A percentile compares a stretch with the other conserved stretches of the same genome.
These are phyloP conservation scores for Suhomyces anneliseae DNA, from an alignment of 1,139 yeast genomes.

Conservation along the genomic window DNA sequence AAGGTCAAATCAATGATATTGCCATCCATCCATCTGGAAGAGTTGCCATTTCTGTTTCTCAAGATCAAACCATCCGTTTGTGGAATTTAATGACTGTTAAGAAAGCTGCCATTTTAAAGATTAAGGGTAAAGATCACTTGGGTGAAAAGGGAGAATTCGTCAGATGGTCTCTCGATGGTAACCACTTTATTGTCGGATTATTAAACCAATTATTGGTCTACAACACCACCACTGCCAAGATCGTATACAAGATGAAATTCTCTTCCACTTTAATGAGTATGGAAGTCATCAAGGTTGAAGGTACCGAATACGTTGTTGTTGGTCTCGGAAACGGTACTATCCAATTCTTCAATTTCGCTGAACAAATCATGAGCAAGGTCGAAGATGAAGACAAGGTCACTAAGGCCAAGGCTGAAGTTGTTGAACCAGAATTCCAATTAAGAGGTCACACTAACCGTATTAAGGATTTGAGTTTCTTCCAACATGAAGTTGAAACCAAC, in stretches of 20 bases:
- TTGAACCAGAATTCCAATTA: slow-evolving; percentile 54
- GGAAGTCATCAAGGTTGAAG: slow-evolving; percentile 48
- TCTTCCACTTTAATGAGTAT: slow-evolving; percentile 67
- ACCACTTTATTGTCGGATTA: slow-evolving; percentile 73
- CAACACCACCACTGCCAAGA: slow-evolving; percentile 62
- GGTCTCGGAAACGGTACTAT: slow-evolving; percentile 79
- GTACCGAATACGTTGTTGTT: slow-evolving; percentile 56
- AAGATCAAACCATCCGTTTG: slow-evolving; percentile 76
- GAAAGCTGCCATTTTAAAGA: slow-evolving; percentile 81
- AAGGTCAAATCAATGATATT: slow-evolving; percentile 72
- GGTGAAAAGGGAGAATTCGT: slow-evolving; percentile 70
- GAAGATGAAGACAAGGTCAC: slow-evolving; percentile 28
- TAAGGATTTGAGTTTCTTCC: slow-evolving; percentile 66
- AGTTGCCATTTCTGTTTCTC: slow-evolving; percentile 86
- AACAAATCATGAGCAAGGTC: slow-evolving; percentile 24
- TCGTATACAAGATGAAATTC: slow-evolving; percentile 50
- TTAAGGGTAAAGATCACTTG: slow-evolving; percentile 62
- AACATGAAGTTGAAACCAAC: slow-evolving; percentile 36
- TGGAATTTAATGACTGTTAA: slow-evolving; percentile 99
- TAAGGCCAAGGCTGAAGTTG: slow-evolving; percentile 31
- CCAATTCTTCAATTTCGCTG: slow-evolving; percentile 47
- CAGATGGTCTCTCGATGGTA: slow-evolving; percentile 64
- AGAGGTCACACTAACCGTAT: slow-evolving; percentile 85
- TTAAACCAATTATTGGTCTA: slow-evolving; percentile 64
- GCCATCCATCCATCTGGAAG: slow-evolving; percentile 93